Percentiles rank a stretch among this genome's conserved stretches.
Evolutionary conservation across 2,329 filamentous ascomycete genomes (phyloP).

Genomic region (Diaporthe ampelina): DNA sequence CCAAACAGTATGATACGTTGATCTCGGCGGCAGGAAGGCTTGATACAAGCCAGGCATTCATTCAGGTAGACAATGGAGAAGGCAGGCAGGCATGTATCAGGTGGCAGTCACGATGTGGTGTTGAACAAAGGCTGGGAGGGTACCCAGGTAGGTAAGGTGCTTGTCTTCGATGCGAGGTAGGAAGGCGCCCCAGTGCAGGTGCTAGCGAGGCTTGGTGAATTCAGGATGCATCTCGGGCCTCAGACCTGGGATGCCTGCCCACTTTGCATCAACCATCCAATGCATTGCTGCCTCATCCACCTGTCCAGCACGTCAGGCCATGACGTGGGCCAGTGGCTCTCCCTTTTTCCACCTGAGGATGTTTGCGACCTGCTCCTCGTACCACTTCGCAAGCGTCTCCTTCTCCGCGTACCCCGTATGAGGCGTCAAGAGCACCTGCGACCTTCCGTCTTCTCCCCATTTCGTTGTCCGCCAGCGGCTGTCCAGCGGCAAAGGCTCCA

Average conservation of each 20-base stretch:
- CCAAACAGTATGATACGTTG: constrained; percentile 8
- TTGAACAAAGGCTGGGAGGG: constrained; percentile 1
- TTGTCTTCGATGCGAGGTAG: not conserved
- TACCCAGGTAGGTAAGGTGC: no score
- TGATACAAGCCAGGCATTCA: not conserved
- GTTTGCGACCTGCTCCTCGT: constrained; percentile 75
- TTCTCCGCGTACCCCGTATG: constrained; percentile 83
- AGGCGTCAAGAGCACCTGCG: constrained; percentile 74
- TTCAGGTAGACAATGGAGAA: not conserved
- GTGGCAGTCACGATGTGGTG: not conserved
- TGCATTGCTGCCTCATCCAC: not conserved
- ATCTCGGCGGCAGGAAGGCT: not conserved
- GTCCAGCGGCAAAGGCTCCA: constrained; percentile 76
- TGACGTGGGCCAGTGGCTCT: constrained; percentile 31
- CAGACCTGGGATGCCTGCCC: no score
- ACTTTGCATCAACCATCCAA: not conserved
- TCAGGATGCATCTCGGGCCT: no score
- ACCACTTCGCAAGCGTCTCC: constrained; percentile 75
- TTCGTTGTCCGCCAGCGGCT: constrained; percentile 76
- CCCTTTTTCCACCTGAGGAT: constrained; percentile 64
- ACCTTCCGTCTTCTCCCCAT: constrained; percentile 74
- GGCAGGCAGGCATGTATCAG: not conserved
- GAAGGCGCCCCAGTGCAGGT: not conserved
- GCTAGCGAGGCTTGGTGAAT: not conserved
- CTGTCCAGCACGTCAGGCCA: not conserved